A percentile compares a stretch with the other conserved stretches of the same genome.
Evolutionary conservation across 2,329 filamentous ascomycete genomes (phyloP).

Genomic region (Diplocarpon rosae): DNA sequence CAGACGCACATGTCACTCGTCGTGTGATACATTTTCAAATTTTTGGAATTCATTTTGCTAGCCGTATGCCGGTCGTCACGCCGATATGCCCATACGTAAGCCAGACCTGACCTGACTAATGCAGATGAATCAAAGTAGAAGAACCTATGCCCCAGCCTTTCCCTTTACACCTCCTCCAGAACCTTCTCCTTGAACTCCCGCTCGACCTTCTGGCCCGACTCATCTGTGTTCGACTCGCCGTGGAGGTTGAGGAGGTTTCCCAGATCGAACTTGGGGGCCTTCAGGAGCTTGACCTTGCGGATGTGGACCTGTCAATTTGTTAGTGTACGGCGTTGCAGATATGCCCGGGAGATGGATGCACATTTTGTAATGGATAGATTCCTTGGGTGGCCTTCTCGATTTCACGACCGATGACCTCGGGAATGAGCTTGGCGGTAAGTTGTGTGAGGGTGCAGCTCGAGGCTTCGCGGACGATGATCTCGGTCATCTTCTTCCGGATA

Average conservation of each 20-base stretch:
- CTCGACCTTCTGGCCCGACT: slow-evolving; percentile 97
- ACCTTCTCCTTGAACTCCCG: slow-evolving; percentile 98
- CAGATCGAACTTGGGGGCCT: slow-evolving; percentile 97
- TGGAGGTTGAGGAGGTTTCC: slow-evolving; percentile 92
- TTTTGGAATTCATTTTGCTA: slow-evolving; percentile 26
- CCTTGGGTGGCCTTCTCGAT: slow-evolving; percentile 99
- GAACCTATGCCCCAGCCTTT: no score
- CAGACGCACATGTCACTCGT: slow-evolving; percentile 1
- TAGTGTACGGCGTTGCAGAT: neutral
- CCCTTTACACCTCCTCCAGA: slow-evolving; percentile 78
- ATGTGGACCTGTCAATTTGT: slow-evolving; percentile 70
- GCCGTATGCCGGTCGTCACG: slow-evolving; percentile 27
- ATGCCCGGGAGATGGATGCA: no score
- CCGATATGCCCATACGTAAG: slow-evolving; percentile 26
- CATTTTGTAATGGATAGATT: slow-evolving; percentile 99
- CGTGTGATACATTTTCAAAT: slow-evolving; percentile 17
- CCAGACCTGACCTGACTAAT: slow-evolving; percentile 21
- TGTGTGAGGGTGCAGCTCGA: slow-evolving; percentile 88
- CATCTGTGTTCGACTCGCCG: slow-evolving; percentile 92
- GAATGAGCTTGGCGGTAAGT: slow-evolving; percentile 97
- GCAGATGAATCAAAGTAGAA: slow-evolving; percentile 24
- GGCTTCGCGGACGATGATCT: slow-evolving; percentile 97
- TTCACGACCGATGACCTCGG: slow-evolving; percentile 97
- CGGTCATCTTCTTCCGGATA: slow-evolving; percentile 99
- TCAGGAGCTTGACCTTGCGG: slow-evolving; percentile 99